Evolutionary conservation across 371 early-diverging fungal genomes (phyloP), one percentile per base, ranked within the genome.

Genomic region (Apophysomyces variabilis): DNA sequence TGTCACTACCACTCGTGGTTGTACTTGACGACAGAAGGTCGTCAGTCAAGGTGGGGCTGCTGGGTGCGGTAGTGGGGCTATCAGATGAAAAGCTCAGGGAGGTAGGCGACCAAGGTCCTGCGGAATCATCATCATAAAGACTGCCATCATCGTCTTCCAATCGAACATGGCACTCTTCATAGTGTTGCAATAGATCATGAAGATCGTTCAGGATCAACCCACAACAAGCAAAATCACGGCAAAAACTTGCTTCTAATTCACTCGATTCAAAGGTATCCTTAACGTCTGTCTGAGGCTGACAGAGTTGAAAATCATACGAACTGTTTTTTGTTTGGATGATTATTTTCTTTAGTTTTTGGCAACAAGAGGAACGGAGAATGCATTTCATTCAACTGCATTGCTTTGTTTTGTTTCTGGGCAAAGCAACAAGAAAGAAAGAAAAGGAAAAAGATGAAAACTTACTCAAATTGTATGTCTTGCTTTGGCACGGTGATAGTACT

Each of bases 141-240:
- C 64, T 63, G 4, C 67, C 67, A 60, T 89, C 88, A 58, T 95
- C 93, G 14, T 88, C 88, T 68, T 93, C 95, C 47, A 94, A 79
- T 54, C 86, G 88, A 60, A 94, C 95, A 71, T 96, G 97, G 66
- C 85, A 86, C 72, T 95, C 95, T 77, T 96, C 96, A 75, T 93
- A 95, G 77, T 96, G 96, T 70, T 94, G 93, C 57, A 95, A 80
- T 60, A 96, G 87, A 63, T 93, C 95, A 80, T 96, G 96, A 62
- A 96, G 84, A 78, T 92, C 91, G 43, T 84, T 83, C 56, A 96
- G 85, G 39, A 86, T 78, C 44, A 90, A 71, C 21, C 95, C 96
- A 73, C 96, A 96, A 84, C 96, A 96, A 61, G 84, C 82, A 70
- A 95, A 96, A 85, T 96, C 92, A 71, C 92, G 90, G 82, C 95